Evolutionary conservation across 2,329 filamentous ascomycete genomes (phyloP).

Genomic region (Paraphoma chrysanthemicola): DNA sequence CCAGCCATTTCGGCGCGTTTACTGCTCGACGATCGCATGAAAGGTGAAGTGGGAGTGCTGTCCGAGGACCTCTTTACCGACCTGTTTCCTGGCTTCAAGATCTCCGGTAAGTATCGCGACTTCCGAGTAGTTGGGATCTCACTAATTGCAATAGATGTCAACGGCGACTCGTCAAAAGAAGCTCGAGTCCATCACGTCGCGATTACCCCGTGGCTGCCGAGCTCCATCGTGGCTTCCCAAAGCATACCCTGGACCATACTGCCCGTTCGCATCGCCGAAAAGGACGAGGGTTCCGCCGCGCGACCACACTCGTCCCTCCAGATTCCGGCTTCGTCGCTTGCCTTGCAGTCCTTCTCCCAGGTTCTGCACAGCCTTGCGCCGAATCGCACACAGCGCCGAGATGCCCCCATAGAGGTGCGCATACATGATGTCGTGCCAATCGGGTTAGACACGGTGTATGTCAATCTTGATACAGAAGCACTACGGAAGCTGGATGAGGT

Average conservation of each 20-base stretch:
- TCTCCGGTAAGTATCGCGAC: conserved; percentile 22
- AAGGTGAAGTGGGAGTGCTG: conserved; percentile 83
- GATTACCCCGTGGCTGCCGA: conserved; percentile 75
- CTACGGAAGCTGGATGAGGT: conserved; percentile 81
- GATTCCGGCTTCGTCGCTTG: conserved; percentile 74
- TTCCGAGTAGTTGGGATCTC: background rate
- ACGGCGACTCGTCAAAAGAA: conserved; percentile 11
- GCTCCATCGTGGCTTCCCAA: conserved; percentile 57
- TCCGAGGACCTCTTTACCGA: conserved; percentile 86
- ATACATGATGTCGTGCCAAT: conserved; percentile 82
- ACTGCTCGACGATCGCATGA: conserved; percentile 83
- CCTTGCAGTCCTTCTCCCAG: conserved; percentile 80
- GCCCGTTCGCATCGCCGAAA: conserved; percentile 65
- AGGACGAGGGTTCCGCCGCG: conserved; percentile 42
- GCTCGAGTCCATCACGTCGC: conserved; percentile 65
- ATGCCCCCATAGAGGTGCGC: conserved; percentile 82
- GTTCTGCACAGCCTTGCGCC: conserved; percentile 75
- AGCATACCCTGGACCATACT: conserved; percentile 84
- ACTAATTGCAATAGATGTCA: conserved; percentile 10
- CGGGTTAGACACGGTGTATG: conserved; percentile 82
- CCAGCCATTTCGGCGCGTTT: conserved; percentile 79
- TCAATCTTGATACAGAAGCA: conserved; percentile 82
- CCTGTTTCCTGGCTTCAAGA: conserved; percentile 67
- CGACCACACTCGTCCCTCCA: conserved; percentile 77
- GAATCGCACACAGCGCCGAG: conserved; percentile 75